A percentile compares a stretch with the other conserved stretches of the same genome.
Evolutionary conservation across 495 filamentous ascomycete species (phyloP).

Genomic region (Penicillium malachiteum): DNA sequence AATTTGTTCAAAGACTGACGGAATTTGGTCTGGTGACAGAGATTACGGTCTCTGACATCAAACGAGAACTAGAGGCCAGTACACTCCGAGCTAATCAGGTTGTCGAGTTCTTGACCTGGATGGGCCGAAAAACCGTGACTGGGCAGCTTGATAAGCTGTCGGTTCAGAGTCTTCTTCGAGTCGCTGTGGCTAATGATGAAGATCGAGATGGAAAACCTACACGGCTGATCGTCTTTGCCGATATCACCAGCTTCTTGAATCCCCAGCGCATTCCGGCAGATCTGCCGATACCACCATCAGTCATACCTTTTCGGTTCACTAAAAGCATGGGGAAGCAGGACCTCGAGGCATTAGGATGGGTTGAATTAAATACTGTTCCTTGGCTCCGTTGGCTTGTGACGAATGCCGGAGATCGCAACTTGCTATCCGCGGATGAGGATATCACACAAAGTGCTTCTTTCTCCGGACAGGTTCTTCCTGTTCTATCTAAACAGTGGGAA

Average conservation of each 20-base stretch:
- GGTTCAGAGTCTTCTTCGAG: conserved; percentile 66
- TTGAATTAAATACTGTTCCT: conserved; percentile 72
- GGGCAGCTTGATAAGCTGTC: conserved; percentile 65
- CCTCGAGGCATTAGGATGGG: conserved; percentile 78
- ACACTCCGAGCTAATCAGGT: conserved; percentile 75
- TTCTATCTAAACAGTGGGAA: conserved; percentile 89
- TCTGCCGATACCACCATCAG: conserved; percentile 79
- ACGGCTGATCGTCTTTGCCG: conserved; percentile 71
- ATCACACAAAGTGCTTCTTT: conserved; percentile 72
- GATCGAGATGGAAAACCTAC: conserved; percentile 58
- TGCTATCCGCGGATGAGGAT: conserved; percentile 53
- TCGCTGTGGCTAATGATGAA: conserved; percentile 75
- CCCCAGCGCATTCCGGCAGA: conserved; percentile 72
- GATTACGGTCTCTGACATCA: conserved; percentile 83
- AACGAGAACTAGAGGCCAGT: conserved; percentile 70
- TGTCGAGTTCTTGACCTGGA: conserved; percentile 79
- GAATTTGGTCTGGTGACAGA: conserved; percentile 79
- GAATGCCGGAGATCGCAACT: conserved; percentile 47
- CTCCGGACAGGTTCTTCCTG: conserved; percentile 70
- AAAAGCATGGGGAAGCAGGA: conserved; percentile 58
- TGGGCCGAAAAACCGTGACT: conserved; percentile 61
- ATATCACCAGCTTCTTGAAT: conserved; percentile 71
- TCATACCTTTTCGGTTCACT: conserved; percentile 79
- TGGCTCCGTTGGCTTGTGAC: conserved; percentile 81
- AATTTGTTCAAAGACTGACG: conserved; percentile 74